A percentile compares a stretch with the other conserved stretches of the same genome.
Evolutionary conservation across 768 basidiomycete genomes (phyloP).

Genomic region (Termitomyces heimii): DNA sequence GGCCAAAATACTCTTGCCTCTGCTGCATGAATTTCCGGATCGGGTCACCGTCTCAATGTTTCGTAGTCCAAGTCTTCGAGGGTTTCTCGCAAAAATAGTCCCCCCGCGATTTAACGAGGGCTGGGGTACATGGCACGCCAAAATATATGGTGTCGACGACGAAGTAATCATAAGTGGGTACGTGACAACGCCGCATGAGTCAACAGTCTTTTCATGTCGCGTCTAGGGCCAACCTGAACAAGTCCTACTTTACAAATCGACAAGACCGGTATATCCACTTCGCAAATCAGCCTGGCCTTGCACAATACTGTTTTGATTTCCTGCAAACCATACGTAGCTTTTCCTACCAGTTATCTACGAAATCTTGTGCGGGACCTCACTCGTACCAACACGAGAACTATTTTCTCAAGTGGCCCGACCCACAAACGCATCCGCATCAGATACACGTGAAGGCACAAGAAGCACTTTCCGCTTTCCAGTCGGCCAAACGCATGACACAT

Average conservation of each 20-base stretch:
- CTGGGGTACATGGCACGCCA: conserved; percentile 98
- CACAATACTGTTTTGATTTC: conserved; percentile 83
- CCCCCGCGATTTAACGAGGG: conserved; percentile 96
- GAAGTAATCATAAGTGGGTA: conserved; percentile 92
- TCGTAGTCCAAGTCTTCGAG: conserved; percentile 79
- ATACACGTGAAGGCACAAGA: conserved; percentile 56
- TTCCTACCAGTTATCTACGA: conserved; percentile 53
- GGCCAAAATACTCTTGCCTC: conserved; percentile 60
- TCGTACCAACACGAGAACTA: conserved; percentile 38
- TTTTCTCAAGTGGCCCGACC: conserved; percentile 61
- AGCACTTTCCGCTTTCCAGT: conserved; percentile 58
- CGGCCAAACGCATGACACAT: conserved; percentile 20
- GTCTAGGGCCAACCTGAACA: conserved; percentile 83
- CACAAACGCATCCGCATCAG: conserved; percentile 58
- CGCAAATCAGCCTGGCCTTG: conserved; percentile 47
- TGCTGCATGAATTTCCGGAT: conserved; percentile 64
- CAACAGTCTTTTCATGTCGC: background rate
- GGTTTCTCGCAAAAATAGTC: conserved; percentile 67
- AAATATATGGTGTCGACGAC: conserved; percentile 91
- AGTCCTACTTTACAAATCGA: conserved; percentile 90
- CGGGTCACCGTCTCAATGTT: conserved; percentile 79
- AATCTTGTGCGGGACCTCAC: conserved; percentile 12
- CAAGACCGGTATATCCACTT: conserved; percentile 94
- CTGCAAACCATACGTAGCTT: conserved; percentile 61
- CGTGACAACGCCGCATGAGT: conserved; percentile 14